Conservation (phyloP, 805 yeast genomes). For the Candida insectorum region DNA sequence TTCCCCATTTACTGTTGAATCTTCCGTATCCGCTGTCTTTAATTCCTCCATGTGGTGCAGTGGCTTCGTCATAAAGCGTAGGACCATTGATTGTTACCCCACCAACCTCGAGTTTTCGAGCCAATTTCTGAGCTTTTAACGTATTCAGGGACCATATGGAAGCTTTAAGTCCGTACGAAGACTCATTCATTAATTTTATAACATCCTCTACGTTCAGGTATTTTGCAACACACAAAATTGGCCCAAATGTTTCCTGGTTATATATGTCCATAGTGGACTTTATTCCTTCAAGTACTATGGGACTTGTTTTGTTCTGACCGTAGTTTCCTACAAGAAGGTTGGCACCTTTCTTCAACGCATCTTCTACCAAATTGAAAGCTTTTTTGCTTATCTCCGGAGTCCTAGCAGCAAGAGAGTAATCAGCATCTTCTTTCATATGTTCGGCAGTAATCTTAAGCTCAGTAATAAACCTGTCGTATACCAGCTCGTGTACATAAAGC, state of each 20-base stretch:
- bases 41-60: constrained; percentile 46
- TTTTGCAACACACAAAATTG: constrained; percentile 30
- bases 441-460: constrained; percentile 16
- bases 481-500: constrained; percentile 30
- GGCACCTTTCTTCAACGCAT: constrained; percentile 40
- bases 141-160: constrained; percentile 40
- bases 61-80: constrained; percentile 32
- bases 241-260: constrained; percentile 42
- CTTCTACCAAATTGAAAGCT: constrained; percentile 23
- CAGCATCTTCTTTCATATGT: constrained; percentile 14
- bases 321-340: constrained; percentile 19
- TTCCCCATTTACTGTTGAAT: constrained; percentile 41
- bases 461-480: constrained; percentile 26
- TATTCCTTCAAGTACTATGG: constrained; percentile 32
- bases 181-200: constrained; percentile 21
- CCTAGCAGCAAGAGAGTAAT: constrained; percentile 26
- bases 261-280: constrained; percentile 24
- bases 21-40: constrained; percentile 37
- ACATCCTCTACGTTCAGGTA: constrained; percentile 17
- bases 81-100: constrained; percentile 37
- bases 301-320: constrained; percentile 11
- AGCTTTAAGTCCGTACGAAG: constrained; percentile 37
- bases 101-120: constrained; percentile 35
- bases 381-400: constrained; percentile 18
- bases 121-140: constrained; percentile 29